Conservation (phyloP, 345 rosid species). For the Diplotaxis tenuifolia region DNA sequence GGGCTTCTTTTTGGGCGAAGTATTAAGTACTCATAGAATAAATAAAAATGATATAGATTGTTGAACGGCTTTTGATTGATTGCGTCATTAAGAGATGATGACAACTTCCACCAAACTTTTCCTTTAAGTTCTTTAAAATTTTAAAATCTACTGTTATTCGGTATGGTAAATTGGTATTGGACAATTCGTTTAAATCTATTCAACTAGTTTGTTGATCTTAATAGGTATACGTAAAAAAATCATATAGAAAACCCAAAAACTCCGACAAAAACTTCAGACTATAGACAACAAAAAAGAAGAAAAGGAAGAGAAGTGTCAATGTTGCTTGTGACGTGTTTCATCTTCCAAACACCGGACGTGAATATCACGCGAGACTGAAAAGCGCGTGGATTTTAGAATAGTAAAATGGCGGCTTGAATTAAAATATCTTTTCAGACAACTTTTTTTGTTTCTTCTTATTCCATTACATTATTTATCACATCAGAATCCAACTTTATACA, state of each 20-base stretch:
- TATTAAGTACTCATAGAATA: background rate
- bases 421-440: background rate
- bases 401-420: constrained; percentile 24
- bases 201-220: no score
- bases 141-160: background rate
- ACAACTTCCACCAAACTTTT: background rate
- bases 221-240: no score
- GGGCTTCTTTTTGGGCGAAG: background rate
- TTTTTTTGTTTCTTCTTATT: background rate
- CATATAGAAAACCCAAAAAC: background rate
- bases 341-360: constrained; percentile 1
- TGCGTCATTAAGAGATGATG: constrained; percentile 13
- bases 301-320: background rate
- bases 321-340: constrained; percentile 2
- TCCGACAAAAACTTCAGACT: background rate
- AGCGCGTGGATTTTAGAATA: constrained; percentile 21
- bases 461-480: background rate
- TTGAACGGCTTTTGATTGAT: background rate
- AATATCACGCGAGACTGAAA: background rate
- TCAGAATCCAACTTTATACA: background rate
- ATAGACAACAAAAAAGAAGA: background rate
- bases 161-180: background rate
- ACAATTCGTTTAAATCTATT: no score
- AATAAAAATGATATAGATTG: background rate
- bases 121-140: background rate